Percentiles rank a stretch among this genome's conserved stretches.
These are phyloP conservation scores for Fusarium napiforme DNA, from an alignment of 2,329 filamentous ascomycete species.

Conservation along the genomic window DNA sequence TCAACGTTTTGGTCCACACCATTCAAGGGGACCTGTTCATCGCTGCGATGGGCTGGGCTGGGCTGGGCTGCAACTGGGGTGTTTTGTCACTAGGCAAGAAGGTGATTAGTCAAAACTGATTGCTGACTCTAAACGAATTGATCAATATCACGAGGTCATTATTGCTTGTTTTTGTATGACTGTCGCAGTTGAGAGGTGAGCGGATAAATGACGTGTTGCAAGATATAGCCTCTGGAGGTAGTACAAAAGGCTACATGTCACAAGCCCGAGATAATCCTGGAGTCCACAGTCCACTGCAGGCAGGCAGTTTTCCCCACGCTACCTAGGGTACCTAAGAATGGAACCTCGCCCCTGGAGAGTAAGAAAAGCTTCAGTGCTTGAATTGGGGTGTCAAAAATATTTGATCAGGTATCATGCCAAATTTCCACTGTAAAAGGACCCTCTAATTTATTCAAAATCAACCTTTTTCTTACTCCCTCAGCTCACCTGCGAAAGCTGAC, in stretches of 20 bases:
- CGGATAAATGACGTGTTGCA: conserved; percentile 8
- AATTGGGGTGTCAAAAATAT: neutral
- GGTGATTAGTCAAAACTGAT: conserved; percentile 8
- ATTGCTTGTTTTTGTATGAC: neutral
- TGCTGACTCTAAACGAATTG: conserved; percentile 5
- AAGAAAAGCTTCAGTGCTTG: neutral
- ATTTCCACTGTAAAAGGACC: accelerated
- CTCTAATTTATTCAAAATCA: neutral
- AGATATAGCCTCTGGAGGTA: neutral
- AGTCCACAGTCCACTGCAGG: conserved; percentile 1
- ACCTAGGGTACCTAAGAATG: conserved; percentile 1
- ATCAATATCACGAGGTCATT: conserved; percentile 7
- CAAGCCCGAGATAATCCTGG: conserved; percentile 29
- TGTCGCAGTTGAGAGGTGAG: conserved; percentile 5
- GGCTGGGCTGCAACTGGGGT: neutral
- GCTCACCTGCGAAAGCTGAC: conserved; percentile 15
- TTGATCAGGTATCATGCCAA: no score
- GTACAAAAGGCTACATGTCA: conserved; percentile 27
- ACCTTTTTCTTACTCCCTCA: neutral
- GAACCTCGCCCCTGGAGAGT: neutral
- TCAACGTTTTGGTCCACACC: conserved; percentile 40
- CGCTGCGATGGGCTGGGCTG: neutral
- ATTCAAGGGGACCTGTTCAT: conserved; percentile 7
- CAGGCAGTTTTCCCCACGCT: conserved; percentile 29
- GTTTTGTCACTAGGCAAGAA: conserved; percentile 2